phyloP scores from a whole-genome alignment of 2,329 filamentous ascomycete species.

The Sphaerostilbella broomeana region DNA sequence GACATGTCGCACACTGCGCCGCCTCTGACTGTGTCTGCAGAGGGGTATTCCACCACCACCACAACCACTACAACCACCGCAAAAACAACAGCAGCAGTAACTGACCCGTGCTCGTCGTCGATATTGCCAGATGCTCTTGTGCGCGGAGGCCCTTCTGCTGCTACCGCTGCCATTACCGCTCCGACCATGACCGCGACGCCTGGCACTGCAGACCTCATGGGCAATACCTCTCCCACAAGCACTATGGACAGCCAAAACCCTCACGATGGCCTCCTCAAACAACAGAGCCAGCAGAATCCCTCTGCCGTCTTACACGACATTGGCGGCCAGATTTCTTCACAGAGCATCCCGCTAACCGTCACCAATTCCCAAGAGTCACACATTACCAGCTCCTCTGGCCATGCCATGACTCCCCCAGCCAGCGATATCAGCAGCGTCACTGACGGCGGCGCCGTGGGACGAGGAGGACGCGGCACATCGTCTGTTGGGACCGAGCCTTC shows the following conservation, averaged over 20 bases:
- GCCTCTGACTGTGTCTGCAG: slow-evolving; percentile 4
- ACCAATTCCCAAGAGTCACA: slow-evolving; percentile 24
- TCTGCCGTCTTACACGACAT: too few species aligned
- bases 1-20: slow-evolving; percentile 15
- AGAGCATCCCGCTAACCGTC: slow-evolving; percentile 16
- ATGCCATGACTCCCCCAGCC: slow-evolving; percentile 24
- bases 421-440: slow-evolving; percentile 18
- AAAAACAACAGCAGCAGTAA: slow-evolving; percentile 4
- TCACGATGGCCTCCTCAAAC: slow-evolving; percentile 6
- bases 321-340: slow-evolving; percentile 13
- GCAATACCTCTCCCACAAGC: too few species aligned
- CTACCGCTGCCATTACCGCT: slow-evolving; percentile 4
- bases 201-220: slow-evolving; percentile 2
- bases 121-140: slow-evolving; percentile 8
- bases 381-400: slow-evolving; percentile 22
- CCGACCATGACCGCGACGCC: slow-evolving; percentile 12
- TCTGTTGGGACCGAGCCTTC: background rate
- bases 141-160: background rate
- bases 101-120: slow-evolving; percentile 8
- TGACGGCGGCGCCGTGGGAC: slow-evolving; percentile 7
- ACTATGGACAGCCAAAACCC: too few species aligned
- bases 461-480: slow-evolving; percentile 13
- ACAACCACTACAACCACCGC: too few species aligned
- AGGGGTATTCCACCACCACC: too few species aligned
- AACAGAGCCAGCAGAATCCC: too few species aligned